These are phyloP conservation scores for Eucalyptus dawsonii DNA, from an alignment of 345 rosid genomes.

Conservation along the genomic window DNA sequence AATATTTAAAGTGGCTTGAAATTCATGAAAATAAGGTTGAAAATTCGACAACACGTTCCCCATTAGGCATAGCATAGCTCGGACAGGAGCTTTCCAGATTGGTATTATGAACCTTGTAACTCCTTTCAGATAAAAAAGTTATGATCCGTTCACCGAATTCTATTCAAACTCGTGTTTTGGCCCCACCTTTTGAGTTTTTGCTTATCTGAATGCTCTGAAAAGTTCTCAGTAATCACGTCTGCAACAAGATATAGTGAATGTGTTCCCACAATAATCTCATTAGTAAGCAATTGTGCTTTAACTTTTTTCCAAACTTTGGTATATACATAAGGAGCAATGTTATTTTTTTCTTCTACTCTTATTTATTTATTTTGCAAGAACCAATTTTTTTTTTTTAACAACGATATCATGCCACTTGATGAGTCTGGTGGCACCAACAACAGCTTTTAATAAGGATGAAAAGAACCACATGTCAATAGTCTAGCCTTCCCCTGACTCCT, in stretches of 20 bases:
- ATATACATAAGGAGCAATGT: neutral
- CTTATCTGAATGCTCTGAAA: neutral
- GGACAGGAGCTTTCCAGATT: neutral
- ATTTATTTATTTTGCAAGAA: neutral
- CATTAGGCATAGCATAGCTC: neutral
- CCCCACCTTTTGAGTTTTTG: neutral
- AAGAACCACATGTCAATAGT: neutral
- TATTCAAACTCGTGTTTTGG: neutral
- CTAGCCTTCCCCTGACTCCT: neutral
- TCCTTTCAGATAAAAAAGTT: neutral
- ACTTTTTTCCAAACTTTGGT: neutral
- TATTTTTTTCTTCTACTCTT: no score
- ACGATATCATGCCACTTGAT: neutral
- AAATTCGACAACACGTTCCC: neutral
- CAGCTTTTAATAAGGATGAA: neutral
- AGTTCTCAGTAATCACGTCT: neutral
- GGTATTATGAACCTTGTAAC: neutral
- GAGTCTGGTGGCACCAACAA: neutral
- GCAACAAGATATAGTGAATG: neutral
- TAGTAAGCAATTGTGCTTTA: neutral
- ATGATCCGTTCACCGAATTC: neutral
- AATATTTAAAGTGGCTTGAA: neutral
- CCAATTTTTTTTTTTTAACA: neutral
- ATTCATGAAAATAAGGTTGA: neutral
- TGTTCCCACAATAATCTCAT: neutral